Percentiles rank a stretch among this genome's conserved stretches.
Conservation (phyloP, 2,329 filamentous ascomycete species). For the Colletotrichum limetticola region DNA sequence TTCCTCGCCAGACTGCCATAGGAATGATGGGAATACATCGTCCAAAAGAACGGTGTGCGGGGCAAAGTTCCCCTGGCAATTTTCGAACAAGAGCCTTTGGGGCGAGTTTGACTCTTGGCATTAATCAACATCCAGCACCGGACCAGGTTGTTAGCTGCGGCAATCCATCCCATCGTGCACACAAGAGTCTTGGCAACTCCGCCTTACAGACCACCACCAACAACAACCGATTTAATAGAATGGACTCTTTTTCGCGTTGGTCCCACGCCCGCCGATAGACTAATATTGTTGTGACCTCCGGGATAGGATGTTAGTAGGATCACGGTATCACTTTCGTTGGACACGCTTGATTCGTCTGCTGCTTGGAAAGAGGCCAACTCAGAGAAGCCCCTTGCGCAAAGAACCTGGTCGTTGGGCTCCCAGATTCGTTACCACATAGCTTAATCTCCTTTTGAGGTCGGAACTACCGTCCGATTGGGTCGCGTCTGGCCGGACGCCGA, state of each 20-base stretch:
- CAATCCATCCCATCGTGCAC: conserved; percentile 24
- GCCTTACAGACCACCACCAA: conserved; percentile 21
- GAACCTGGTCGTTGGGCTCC: conserved; percentile 11
- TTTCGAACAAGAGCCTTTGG: background rate
- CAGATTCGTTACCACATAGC: conserved; percentile 1
- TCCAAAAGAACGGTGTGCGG: conserved; percentile 3
- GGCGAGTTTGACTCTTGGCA: conserved; percentile 27
- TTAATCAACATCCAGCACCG: conserved; percentile 30
- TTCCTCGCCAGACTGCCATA: background rate
- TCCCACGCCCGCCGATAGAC: background rate
- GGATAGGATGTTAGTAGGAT: background rate
- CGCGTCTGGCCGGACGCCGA: background rate
- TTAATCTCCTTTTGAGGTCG: conserved; percentile 8
- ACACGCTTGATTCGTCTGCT: background rate
- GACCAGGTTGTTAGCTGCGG: conserved; percentile 23
- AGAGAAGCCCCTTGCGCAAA: background rate
- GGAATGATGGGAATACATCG: background rate
- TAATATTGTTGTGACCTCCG: background rate
- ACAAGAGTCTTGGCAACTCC: conserved; percentile 28
- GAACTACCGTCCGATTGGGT: conserved; percentile 8
- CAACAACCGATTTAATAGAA: background rate
- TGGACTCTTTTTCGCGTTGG: background rate
- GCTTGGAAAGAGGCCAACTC: background rate
- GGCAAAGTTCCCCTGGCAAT: conserved; percentile 6
- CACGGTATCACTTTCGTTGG: conserved; percentile 5